Base-by-base conservation (phyloP, 768 basidiomycete genomes). In the Tricholoma saponaceum region DNA sequence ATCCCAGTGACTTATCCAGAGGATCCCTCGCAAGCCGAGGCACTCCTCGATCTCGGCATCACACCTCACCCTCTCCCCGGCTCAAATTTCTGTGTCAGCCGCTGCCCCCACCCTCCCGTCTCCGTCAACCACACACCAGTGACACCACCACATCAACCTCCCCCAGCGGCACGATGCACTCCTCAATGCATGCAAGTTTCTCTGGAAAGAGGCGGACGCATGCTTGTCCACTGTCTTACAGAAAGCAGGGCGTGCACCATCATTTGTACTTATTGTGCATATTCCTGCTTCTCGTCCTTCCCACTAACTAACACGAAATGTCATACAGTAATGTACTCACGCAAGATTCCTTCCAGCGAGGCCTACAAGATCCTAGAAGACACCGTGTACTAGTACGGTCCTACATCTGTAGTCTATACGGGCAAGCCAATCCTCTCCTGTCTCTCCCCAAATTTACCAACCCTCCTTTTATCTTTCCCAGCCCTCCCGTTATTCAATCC, bases 1-100 rank as follows among this genome's bases (percentile, higher is more conserved):
- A n/a, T n/a, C n/a, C n/a, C n/a, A 64, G 85, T 60, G 83, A 84
- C 39, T 86, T 85, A n/a, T 61, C 85, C 85, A 0, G 67, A 75
- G 30, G 82, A 86, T 51, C 58, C 70, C 0, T 74, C 76, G 20
- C 77, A 83, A 61, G 80, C 76, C 14, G 75, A 79, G 41, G 77
- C 76, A 13, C 71, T 85, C 20, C 51, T 72, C 14, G 83, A 84
- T 53, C 62, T 83, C 12, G 81, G 76, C 18, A 70, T 79, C 20
- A 83, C 83, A 85, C 13, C 58, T 87, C 46, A 78, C 82, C 2
- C 69, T 86, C 25, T 75, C 81, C 2, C 83, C 85, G n/a, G 72
- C 81, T n/a, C 72, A 76, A 55, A 62, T 77, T 30, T 69, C 73
- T 6, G 26, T 49, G 2, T 49, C 47, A 8, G 23, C 47, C 4